Evolutionary conservation across 2,329 filamentous ascomycete species (phyloP).

Genomic region (Verticillium nubilum): DNA sequence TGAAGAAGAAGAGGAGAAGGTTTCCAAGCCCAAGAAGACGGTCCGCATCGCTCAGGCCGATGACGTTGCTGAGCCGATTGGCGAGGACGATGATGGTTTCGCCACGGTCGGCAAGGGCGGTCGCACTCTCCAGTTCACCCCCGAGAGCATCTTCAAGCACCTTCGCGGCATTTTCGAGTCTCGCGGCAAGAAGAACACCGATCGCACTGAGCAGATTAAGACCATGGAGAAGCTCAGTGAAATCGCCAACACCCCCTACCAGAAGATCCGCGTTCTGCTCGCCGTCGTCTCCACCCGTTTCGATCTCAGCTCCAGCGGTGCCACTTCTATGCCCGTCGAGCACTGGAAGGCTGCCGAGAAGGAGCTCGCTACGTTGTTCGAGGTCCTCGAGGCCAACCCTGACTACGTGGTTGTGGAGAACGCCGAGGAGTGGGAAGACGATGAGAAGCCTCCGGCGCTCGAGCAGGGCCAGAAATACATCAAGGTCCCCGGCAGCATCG

Average conservation of each 20-base stretch:
- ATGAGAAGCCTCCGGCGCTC: constrained; percentile 82
- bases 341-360: constrained; percentile 95
- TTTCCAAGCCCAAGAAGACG: constrained; percentile 46
- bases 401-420: constrained; percentile 84
- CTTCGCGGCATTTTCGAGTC: constrained; percentile 89
- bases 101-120: constrained; percentile 84
- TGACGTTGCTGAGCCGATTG: constrained; percentile 36
- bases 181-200: constrained; percentile 98
- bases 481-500: constrained; percentile 87
- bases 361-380: constrained; percentile 73
- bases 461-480: constrained; percentile 72
- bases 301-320: constrained; percentile 74
- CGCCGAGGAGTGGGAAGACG: constrained; percentile 98
- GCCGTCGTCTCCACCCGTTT: constrained; percentile 92
- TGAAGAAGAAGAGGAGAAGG: constrained; percentile 66
- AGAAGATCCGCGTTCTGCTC: constrained; percentile 85
- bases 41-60: constrained; percentile 39
- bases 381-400: constrained; percentile 71
- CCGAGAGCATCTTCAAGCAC: constrained; percentile 98
- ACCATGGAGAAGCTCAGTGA: constrained; percentile 95
- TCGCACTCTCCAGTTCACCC: constrained; percentile 84
- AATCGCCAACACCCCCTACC: constrained; percentile 86
- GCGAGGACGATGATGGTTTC: constrained; percentile 79
- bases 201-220: constrained; percentile 88
- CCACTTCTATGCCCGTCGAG: constrained; percentile 83